phyloP scores from a whole-genome alignment of 495 filamentous ascomycete genomes.

The Hyaloscypha bicolor region DNA sequence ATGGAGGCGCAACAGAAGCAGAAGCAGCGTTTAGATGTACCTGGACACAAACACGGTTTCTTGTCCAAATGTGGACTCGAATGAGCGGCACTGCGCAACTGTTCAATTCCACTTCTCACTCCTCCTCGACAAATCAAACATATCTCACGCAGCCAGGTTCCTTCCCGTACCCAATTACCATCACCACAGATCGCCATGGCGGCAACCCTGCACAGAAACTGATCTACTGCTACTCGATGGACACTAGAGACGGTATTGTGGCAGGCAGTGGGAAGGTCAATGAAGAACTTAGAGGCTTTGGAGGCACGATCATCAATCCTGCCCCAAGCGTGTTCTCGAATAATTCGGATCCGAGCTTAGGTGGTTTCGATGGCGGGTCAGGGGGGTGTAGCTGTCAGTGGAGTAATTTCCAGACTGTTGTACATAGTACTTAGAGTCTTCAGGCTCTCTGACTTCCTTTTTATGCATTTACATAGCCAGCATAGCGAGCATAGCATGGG shows the following conservation, averaged over 20 bases:
- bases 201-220: constrained; percentile 63
- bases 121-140: constrained; percentile 48
- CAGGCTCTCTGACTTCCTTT: background rate
- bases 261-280: constrained; percentile 54
- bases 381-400: constrained; percentile 78
- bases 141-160: constrained; percentile 65
- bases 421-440: background rate
- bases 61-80: constrained; percentile 89
- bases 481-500: background rate
- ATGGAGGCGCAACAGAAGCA: constrained; percentile 63
- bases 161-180: constrained; percentile 84
- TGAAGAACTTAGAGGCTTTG: constrained; percentile 59
- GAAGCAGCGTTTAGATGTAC: constrained; percentile 73
- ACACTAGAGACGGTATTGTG: constrained; percentile 53
- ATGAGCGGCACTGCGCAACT: constrained; percentile 49
- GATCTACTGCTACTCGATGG: constrained; percentile 70
- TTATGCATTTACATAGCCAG: constrained; percentile 10
- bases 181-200: constrained; percentile 82
- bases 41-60: constrained; percentile 81
- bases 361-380: constrained; percentile 68
- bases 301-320: constrained; percentile 63
- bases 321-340: constrained; percentile 49
- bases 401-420: constrained; percentile 58
- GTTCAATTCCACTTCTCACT: constrained; percentile 29
- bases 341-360: constrained; percentile 43